Evolutionary conservation across 1,284 basidiomycete species (phyloP).

Genomic region (Caloboletus firmus): DNA sequence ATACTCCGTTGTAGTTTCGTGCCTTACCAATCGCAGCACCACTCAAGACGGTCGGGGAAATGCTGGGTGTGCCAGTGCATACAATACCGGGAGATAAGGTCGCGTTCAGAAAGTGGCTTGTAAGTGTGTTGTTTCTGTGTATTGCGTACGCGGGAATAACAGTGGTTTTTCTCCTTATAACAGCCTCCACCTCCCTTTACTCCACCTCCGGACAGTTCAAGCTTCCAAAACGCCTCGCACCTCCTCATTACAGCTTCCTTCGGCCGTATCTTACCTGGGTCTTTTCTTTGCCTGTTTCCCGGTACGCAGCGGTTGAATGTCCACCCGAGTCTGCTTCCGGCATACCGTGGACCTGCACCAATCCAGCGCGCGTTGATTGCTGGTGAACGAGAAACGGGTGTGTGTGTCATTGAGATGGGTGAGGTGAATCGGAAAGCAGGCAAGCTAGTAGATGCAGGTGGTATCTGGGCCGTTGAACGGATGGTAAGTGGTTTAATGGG

Average conservation of each 20-base stretch:
- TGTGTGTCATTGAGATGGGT: conserved; percentile 56
- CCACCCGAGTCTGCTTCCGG: conserved; percentile 87
- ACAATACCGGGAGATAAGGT: conserved; percentile 56
- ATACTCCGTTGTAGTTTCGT: neutral
- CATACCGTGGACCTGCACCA: conserved; percentile 90
- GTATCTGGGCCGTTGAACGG: conserved; percentile 54
- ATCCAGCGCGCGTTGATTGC: conserved; percentile 78
- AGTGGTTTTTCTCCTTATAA: conserved; percentile 28
- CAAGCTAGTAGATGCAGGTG: conserved; percentile 45
- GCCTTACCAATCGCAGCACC: conserved; percentile 19
- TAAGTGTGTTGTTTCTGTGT: conserved; percentile 26
- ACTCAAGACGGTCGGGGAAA: conserved; percentile 48
- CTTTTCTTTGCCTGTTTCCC: conserved; percentile 58
- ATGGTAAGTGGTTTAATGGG: conserved; percentile 16
- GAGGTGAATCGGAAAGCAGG: conserved; percentile 40
- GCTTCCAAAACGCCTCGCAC: conserved; percentile 39
- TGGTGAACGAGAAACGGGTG: conserved; percentile 52
- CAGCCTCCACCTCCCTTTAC: conserved; percentile 38
- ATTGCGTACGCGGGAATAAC: conserved; percentile 13
- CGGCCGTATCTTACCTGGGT: conserved; percentile 72
- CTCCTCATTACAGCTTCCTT: conserved; percentile 91
- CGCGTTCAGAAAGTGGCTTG: conserved; percentile 59
- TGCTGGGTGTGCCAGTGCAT: conserved; percentile 51
- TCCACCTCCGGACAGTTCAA: conserved; percentile 27
- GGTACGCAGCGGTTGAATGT: conserved; percentile 77